Conservation (phyloP, 1,139 yeast genomes). For the Saccharomyces hybrid region DNA sequence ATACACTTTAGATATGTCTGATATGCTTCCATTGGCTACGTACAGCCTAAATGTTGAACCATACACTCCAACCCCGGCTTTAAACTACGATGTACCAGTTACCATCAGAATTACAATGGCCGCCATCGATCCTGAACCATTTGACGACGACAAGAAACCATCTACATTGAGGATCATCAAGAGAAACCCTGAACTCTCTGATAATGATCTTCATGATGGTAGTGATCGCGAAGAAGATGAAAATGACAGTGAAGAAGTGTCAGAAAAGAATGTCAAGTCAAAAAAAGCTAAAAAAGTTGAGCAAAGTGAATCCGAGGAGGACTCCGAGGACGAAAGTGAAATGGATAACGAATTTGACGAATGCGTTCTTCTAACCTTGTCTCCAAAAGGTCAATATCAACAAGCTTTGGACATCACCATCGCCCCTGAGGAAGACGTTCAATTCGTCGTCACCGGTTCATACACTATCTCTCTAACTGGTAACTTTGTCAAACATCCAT, state of each 20-base stretch:
- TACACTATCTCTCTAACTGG: conserved; percentile 90
- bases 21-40: conserved; percentile 73
- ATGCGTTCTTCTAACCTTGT: conserved; percentile 78
- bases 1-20: too few species aligned
- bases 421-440: conserved; percentile 88
- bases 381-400: conserved; percentile 80
- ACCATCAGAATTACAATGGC: conserved; percentile 63
- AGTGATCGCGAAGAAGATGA: too few species aligned
- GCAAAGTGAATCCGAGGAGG: conserved; percentile 33
- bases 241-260: conserved; percentile 31
- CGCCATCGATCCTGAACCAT: conserved; percentile 63
- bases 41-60: too few species aligned
- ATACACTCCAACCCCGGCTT: conserved; percentile 78
- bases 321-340: conserved; percentile 28
- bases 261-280: background rate
- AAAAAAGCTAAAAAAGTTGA: conserved; percentile 28
- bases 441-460: conserved; percentile 92
- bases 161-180: too few species aligned
- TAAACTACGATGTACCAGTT: conserved; percentile 77
- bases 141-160: conserved; percentile 75
- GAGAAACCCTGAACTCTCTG: conserved; percentile 50
- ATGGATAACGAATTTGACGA: conserved; percentile 68
- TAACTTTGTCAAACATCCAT: conserved; percentile 93
- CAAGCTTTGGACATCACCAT: conserved; percentile 87
- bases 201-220: too few species aligned